phyloP scores from a whole-genome alignment of 129 eudicot genomes.

The Pulicaria dysenterica region DNA sequence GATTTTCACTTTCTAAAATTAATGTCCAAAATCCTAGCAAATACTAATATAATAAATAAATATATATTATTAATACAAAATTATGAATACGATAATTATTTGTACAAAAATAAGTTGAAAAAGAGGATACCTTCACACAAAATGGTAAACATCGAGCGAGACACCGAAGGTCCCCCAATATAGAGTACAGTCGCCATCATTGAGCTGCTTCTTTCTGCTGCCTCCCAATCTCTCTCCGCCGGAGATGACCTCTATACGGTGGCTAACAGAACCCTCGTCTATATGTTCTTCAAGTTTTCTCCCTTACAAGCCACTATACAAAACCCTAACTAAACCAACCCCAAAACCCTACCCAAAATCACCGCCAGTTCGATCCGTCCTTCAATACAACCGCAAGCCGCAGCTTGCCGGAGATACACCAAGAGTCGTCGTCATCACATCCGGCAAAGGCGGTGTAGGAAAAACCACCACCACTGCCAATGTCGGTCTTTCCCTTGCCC shows the following conservation, averaged over 20 bases:
- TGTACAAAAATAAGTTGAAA: background rate
- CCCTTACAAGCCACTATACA: slow-evolving; percentile 30
- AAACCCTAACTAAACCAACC: slow-evolving; percentile 32
- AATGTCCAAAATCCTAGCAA: no score
- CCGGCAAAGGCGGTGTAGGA: slow-evolving; percentile 92
- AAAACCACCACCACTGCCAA: slow-evolving; percentile 91
- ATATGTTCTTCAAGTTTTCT: slow-evolving; percentile 28
- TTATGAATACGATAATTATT: no score
- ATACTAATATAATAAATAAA: no score
- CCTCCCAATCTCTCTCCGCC: slow-evolving; percentile 5
- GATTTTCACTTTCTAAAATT: no score
- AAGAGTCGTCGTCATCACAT: slow-evolving; percentile 85
- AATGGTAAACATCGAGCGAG: background rate
- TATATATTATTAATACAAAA: no score
- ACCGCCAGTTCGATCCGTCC: slow-evolving; percentile 50
- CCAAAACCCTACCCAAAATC: slow-evolving; percentile 41
- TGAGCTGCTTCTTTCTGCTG: slow-evolving; percentile 1
- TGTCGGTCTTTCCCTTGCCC: slow-evolving; percentile 80
- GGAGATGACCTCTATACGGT: slow-evolving; percentile 52
- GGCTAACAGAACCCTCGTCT: slow-evolving; percentile 40
- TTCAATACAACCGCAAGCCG: slow-evolving; percentile 93
- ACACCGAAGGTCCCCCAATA: background rate
- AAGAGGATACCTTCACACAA: background rate
- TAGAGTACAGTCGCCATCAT: slow-evolving; percentile 15
- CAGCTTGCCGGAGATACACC: slow-evolving; percentile 89